phyloP scores from a whole-genome alignment of 768 basidiomycete genomes.

The Leccinum subgranulosum region DNA sequence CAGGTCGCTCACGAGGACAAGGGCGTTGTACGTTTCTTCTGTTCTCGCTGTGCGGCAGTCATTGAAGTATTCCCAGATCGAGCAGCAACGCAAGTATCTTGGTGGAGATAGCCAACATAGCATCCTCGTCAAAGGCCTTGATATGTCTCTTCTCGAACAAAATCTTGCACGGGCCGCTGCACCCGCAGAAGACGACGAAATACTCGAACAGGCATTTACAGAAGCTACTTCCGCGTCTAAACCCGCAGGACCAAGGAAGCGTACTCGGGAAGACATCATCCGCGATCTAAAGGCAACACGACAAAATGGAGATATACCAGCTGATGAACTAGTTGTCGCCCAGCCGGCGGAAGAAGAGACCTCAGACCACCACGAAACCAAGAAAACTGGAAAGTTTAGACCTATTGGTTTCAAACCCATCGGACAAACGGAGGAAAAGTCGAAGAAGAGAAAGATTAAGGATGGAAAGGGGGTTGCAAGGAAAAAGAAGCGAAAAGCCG shows the following conservation, averaged over 20 bases:
- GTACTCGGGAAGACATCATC: constrained; percentile 76
- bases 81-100: constrained; percentile 70
- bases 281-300: constrained; percentile 68
- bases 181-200: constrained; percentile 72
- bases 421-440: constrained; percentile 41
- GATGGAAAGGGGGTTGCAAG: constrained; percentile 37
- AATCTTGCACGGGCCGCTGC: constrained; percentile 64
- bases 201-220: constrained; percentile 71
- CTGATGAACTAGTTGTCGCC: constrained; percentile 11
- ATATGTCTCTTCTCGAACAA: constrained; percentile 81
- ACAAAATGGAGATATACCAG: constrained; percentile 20
- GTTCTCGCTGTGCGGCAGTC: neutral
- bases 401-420: constrained; percentile 67
- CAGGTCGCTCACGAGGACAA: constrained; percentile 57
- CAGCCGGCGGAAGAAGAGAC: constrained; percentile 14
- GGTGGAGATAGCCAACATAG: constrained; percentile 86
- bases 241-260: constrained; percentile 49
- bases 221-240: constrained; percentile 37
- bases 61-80: constrained; percentile 47
- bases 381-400: constrained; percentile 44
- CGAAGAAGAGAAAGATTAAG: constrained; percentile 44
- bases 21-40: constrained; percentile 45
- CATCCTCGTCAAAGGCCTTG: constrained; percentile 86
- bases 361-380: constrained; percentile 35
- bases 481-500: constrained; percentile 60